Evolutionary conservation across 768 basidiomycete genomes (phyloP).

Genomic region (Macrocybe gigantea): DNA sequence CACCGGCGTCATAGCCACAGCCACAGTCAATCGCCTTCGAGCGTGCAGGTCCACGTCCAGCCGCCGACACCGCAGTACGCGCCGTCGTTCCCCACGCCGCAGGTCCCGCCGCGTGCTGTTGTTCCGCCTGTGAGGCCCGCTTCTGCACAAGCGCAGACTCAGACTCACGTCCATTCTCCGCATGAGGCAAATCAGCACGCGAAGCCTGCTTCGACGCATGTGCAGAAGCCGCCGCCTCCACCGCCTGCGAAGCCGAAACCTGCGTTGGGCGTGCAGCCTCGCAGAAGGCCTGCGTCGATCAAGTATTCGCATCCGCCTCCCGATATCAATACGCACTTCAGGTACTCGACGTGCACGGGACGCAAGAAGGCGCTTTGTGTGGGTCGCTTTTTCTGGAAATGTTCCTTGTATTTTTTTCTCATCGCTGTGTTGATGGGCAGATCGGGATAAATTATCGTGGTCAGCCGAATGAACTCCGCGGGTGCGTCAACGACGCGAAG

Average conservation of each 20-base stretch:
- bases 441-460: constrained; percentile 81
- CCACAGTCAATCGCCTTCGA: constrained; percentile 1
- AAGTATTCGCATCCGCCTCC: constrained; percentile 4
- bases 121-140: too few relatives aligned
- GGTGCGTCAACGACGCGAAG: constrained; percentile 79
- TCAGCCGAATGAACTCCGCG: constrained; percentile 54
- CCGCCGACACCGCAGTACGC: too few relatives aligned
- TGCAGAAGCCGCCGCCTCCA: background rate
- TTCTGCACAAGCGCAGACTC: too few relatives aligned
- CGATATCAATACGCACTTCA: constrained; percentile 32
- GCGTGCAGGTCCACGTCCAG: too few relatives aligned
- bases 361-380: constrained; percentile 79
- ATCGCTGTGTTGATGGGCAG: constrained; percentile 21
- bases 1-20: background rate
- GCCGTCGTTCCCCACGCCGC: too few relatives aligned
- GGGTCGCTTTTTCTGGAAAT: constrained; percentile 19
- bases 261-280: too few relatives aligned
- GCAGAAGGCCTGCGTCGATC: background rate
- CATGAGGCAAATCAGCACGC: too few relatives aligned
- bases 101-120: too few relatives aligned
- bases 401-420: constrained; percentile 1
- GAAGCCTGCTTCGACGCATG: too few relatives aligned
- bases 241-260: background rate
- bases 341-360: constrained; percentile 77
- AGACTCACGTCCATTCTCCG: too few relatives aligned